These are phyloP conservation scores for Tympanopsis confertula DNA, from an alignment of 2,329 filamentous ascomycete species.

Conservation along the genomic window DNA sequence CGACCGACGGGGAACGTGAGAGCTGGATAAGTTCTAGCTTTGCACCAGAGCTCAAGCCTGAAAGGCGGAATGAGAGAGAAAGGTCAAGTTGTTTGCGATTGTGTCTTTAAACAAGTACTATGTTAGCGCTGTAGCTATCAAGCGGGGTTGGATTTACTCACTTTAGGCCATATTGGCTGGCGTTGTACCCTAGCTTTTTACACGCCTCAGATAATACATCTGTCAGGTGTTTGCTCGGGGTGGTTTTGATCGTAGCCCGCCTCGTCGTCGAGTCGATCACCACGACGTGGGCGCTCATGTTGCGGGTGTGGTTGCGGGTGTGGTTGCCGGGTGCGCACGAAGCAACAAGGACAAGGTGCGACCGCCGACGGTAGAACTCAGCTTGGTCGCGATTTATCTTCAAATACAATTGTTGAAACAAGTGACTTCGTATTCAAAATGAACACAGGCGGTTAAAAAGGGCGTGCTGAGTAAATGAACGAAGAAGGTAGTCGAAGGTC, in stretches of 20 bases:
- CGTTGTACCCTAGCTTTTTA: constrained; percentile 61
- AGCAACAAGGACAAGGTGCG: too few relatives aligned
- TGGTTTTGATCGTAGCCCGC: constrained; percentile 72
- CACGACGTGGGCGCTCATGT: constrained; percentile 79
- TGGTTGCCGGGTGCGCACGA: too few relatives aligned
- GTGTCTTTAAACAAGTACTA: constrained; percentile 46
- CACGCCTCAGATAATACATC: constrained; percentile 85
- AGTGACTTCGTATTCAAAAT: too few relatives aligned
- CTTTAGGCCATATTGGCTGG: constrained; percentile 73
- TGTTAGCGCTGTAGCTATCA: neutral
- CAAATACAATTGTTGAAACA: too few relatives aligned
- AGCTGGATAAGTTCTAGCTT: constrained; percentile 85
- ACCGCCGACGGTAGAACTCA: too few relatives aligned
- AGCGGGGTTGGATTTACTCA: constrained; percentile 23
- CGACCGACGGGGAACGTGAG: constrained; percentile 72
- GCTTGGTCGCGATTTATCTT: too few relatives aligned
- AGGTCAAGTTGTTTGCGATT: constrained; percentile 81
- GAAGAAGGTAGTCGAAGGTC: too few relatives aligned
- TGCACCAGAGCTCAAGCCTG: constrained; percentile 72
- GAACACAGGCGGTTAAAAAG: too few relatives aligned
- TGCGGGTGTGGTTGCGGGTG: constrained; percentile 9
- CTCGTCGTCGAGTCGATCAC: constrained; percentile 73
- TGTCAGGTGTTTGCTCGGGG: constrained; percentile 66
- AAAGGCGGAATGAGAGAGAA: constrained; percentile 70
- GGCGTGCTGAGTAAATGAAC: too few relatives aligned